These are phyloP conservation scores for Graphilbum ipis-grandicollis DNA, from an alignment of 2,329 filamentous ascomycete species.

Conservation along the genomic window DNA sequence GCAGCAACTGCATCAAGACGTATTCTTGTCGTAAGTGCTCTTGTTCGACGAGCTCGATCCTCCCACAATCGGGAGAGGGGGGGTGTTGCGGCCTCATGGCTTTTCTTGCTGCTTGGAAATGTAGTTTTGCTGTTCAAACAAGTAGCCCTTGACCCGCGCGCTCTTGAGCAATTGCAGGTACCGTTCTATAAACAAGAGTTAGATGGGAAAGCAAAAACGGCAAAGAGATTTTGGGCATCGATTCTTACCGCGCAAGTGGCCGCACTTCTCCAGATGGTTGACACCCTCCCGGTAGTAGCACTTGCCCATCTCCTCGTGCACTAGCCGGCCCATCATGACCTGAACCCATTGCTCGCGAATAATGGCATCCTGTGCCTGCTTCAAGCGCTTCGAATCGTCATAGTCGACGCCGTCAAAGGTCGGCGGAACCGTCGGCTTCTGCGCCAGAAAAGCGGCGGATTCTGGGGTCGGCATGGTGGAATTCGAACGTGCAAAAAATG, in stretches of 20 bases:
- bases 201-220: neutral
- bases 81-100: neutral
- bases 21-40: no score
- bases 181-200: constrained; percentile 35
- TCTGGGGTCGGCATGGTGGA: constrained; percentile 63
- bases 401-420: constrained; percentile 80
- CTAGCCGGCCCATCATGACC: constrained; percentile 74
- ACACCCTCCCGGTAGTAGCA: constrained; percentile 74
- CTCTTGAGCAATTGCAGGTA: constrained; percentile 65
- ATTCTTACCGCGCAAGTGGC: constrained; percentile 58
- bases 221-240: no score
- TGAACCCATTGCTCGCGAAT: constrained; percentile 79
- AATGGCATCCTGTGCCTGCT: constrained; percentile 67
- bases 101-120: constrained; percentile 29
- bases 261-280: constrained; percentile 80
- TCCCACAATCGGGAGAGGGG: no score
- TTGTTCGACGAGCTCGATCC: no score
- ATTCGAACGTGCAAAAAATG: no score
- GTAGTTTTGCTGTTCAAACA: constrained; percentile 69
- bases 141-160: constrained; percentile 60
- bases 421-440: constrained; percentile 66
- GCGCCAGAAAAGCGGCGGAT: constrained; percentile 63
- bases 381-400: constrained; percentile 64
- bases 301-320: constrained; percentile 69
- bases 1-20: no score